Evolutionary conservation across 305 asterid genomes (phyloP), one percentile per base, ranked within the genome.

Genomic region (Fraxinus platypoda): DNA sequence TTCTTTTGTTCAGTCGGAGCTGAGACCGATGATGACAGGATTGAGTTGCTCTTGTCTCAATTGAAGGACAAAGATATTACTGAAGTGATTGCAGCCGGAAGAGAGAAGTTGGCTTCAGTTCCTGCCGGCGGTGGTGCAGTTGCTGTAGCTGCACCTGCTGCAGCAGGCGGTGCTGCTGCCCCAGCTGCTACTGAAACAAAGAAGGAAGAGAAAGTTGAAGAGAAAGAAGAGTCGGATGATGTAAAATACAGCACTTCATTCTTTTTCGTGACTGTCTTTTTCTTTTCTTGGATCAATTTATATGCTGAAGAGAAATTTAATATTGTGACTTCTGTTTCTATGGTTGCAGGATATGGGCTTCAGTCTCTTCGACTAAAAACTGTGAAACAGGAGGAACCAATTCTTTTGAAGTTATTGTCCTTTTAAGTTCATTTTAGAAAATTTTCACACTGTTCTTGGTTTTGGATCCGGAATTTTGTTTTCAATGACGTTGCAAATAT

Each of bases 61-160:
- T 83, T 87, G 2, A n/a, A 70, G 74, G 90, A 83, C 2, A 87
- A 87, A 64, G 90, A 87, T 66, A 78, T 85, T 35, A 79, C 86
- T 2, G 90, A 87, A 64, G 73, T 87, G 78, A 87, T 87, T 82
- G 90, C 88, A 9, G 80, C 88, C 13, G 90, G 90, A 13, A 87
- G 90, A 73, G 90, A 87, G 76, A 87, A 87, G 74, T 34, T 87
- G 78, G 90, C 90, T 85, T 87, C 90, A 68, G 90, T 87, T 8
- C 90, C 90, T 3, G 49, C 86, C 2, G 90, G 88, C 52, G 89
- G 89, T 7, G 88, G 86, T 77, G 88, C 78, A 28, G 90, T 66
- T 35, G 81, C 81, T 25, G 88, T 80, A 26, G 86, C 81, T 8
- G 78, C 85, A 33, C 83, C 85, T 6, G 81, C 88, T 33, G 76